Conservation (phyloP, 2,329 filamentous ascomycete species). For the Aspergillus hortae region DNA sequence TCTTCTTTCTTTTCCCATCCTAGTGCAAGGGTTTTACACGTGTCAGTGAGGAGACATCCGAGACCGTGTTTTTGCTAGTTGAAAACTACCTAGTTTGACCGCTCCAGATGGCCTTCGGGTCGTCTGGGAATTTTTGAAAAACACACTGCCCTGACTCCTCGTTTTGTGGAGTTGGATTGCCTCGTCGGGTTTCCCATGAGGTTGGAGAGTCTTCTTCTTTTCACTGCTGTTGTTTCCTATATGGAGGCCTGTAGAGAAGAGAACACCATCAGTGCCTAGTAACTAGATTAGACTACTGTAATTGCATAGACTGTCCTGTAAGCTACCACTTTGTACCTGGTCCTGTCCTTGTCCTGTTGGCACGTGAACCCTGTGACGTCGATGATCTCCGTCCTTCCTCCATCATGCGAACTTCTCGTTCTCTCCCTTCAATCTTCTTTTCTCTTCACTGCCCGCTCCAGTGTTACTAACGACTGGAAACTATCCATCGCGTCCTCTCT, state of each 20-base stretch:
- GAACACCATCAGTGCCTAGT: constrained; percentile 3
- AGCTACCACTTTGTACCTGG: too few species aligned
- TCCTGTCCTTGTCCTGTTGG: too few species aligned
- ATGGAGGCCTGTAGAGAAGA: constrained; percentile 38
- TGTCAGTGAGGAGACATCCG: constrained; percentile 85
- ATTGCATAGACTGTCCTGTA: neutral
- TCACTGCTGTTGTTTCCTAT: constrained; percentile 35
- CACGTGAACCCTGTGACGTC: constrained; percentile 16
- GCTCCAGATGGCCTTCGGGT: constrained; percentile 67
- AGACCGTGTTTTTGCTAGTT: constrained; percentile 87
- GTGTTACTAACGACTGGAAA: constrained; percentile 6
- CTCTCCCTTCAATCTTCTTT: neutral
- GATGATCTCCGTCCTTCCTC: constrained; percentile 1
- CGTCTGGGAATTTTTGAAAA: constrained; percentile 77
- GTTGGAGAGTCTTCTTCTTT: constrained; percentile 30
- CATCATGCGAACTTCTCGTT: too few species aligned
- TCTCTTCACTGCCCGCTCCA: neutral
- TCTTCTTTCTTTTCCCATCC: constrained; percentile 38
- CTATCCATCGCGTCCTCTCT: constrained; percentile 1
- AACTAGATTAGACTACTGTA: neutral
- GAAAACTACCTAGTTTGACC: constrained; percentile 78
- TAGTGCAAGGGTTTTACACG: constrained; percentile 68
- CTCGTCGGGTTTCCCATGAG: neutral
- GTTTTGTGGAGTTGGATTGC: constrained; percentile 12
- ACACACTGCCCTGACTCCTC: constrained; percentile 25